phyloP scores from a whole-genome alignment of 495 filamentous ascomycete genomes.

The Parathielavia hyrcaniae region DNA sequence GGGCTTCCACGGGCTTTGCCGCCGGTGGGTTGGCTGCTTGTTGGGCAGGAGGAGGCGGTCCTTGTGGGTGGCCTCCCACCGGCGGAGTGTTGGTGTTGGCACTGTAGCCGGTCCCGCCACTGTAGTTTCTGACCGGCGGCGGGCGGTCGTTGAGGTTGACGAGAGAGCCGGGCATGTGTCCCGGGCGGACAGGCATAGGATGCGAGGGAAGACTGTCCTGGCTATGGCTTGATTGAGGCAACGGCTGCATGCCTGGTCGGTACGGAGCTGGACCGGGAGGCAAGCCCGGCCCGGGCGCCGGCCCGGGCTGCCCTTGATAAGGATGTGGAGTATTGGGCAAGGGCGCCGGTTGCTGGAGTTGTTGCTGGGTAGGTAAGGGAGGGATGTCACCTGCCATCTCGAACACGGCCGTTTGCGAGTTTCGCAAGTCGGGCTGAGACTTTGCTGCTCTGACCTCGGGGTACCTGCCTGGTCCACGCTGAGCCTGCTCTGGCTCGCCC shows the following conservation, averaged over 20 bases:
- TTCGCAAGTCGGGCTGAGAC: slow-evolving; percentile 63
- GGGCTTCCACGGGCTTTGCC: slow-evolving; percentile 36
- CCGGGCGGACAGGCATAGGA: slow-evolving; percentile 73
- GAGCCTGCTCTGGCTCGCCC: slow-evolving; percentile 31
- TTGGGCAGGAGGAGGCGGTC: slow-evolving; percentile 25
- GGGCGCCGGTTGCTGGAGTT: slow-evolving; percentile 6
- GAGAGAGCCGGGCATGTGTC: slow-evolving; percentile 55
- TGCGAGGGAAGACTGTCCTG: slow-evolving; percentile 67
- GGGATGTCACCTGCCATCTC: slow-evolving; percentile 62
- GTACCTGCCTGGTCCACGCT: slow-evolving; percentile 39
- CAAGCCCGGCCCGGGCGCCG: slow-evolving; percentile 29
- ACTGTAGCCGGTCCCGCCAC: slow-evolving; percentile 36
- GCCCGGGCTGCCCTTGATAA: slow-evolving; percentile 28
- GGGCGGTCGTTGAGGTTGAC: slow-evolving; percentile 52
- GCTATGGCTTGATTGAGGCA: slow-evolving; percentile 24
- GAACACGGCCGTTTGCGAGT: slow-evolving; percentile 58
- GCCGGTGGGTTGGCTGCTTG: slow-evolving; percentile 14
- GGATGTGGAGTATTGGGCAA: slow-evolving; percentile 22
- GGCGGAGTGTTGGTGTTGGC: slow-evolving; percentile 24
- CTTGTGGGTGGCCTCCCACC: neutral
- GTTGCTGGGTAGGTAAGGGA: slow-evolving; percentile 37
- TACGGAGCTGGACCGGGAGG: slow-evolving; percentile 33
- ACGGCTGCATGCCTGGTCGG: slow-evolving; percentile 24
- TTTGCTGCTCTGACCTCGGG: slow-evolving; percentile 49
- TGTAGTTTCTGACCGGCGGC: slow-evolving; percentile 68